phyloP scores from a whole-genome alignment of 352 stramenopile genomes.

The Globisporangium camurandrum region DNA sequence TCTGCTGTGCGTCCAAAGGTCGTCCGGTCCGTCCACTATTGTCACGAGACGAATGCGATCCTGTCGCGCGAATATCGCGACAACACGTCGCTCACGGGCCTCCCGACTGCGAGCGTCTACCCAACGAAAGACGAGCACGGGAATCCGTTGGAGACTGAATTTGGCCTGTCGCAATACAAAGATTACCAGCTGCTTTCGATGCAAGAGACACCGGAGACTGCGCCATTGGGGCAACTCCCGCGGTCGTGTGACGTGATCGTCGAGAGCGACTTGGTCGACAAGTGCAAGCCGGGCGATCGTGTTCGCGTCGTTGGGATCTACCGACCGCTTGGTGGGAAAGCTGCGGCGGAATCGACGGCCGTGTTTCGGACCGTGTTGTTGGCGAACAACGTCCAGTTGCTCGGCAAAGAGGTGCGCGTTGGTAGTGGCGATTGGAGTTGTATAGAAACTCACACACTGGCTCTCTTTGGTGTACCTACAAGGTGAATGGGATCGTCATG shows the following conservation, averaged over 20 bases:
- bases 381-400: constrained; percentile 93
- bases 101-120: constrained; percentile 86
- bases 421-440: not conserved
- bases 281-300: constrained; percentile 97
- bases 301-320: constrained; percentile 94
- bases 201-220: constrained; percentile 89
- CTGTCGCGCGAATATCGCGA: constrained; percentile 94
- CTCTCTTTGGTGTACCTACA: not conserved
- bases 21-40: constrained; percentile 97
- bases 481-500: constrained; percentile 90
- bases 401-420: constrained; percentile 82
- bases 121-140: constrained; percentile 95
- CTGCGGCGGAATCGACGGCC: constrained; percentile 69
- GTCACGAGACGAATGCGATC: constrained; percentile 92
- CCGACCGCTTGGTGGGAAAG: constrained; percentile 82
- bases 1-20: constrained; percentile 97
- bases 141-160: constrained; percentile 97
- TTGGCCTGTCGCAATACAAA: constrained; percentile 97
- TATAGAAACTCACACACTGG: not conserved
- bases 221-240: constrained; percentile 95
- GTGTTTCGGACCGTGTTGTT: constrained; percentile 96
- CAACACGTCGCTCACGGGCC: constrained; percentile 91
- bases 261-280: constrained; percentile 98
- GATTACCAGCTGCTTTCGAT: constrained; percentile 95
- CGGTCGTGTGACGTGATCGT: constrained; percentile 97